These are phyloP conservation scores for Oryza meyeriana DNA, from an alignment of 176 grass and related monocot species.

Conservation along the genomic window DNA sequence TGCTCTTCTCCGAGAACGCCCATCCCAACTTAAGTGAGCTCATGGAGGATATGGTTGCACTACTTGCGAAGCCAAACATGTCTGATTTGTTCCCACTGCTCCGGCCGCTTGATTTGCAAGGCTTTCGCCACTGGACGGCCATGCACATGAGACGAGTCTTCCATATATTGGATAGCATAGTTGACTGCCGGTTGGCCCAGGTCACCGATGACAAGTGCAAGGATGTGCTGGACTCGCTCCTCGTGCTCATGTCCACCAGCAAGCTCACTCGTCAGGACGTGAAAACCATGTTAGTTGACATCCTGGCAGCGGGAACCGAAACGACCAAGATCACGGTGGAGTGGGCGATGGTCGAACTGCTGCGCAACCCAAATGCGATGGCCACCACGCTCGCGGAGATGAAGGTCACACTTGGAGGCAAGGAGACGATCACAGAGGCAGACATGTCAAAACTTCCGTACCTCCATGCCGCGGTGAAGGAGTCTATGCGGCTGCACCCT, in stretches of 20 bases:
- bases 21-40: neutral
- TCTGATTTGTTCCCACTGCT: slow-evolving; percentile 44
- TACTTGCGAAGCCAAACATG: slow-evolving; percentile 13
- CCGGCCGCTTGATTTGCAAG: slow-evolving; percentile 40
- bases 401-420: neutral
- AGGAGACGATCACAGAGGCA: neutral
- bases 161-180: slow-evolving; percentile 12
- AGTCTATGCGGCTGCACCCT: slow-evolving; percentile 43
- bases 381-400: slow-evolving; percentile 32
- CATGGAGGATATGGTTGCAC: neutral
- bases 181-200: neutral
- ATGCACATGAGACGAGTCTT: neutral
- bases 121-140: neutral
- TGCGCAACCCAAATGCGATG: slow-evolving; percentile 35
- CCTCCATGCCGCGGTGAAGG: slow-evolving; percentile 37
- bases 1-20: slow-evolving; percentile 26
- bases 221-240: slow-evolving; percentile 45
- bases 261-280: slow-evolving; percentile 17
- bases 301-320: slow-evolving; percentile 34
- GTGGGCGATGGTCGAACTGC: slow-evolving; percentile 53
- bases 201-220: neutral
- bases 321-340: slow-evolving; percentile 29
- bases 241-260: slow-evolving; percentile 14
- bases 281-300: slow-evolving; percentile 13
- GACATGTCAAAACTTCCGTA: slow-evolving; percentile 27